Conservation (phyloP, 768 basidiomycete species). For the Goffeauzyma gilvescens region DNA sequence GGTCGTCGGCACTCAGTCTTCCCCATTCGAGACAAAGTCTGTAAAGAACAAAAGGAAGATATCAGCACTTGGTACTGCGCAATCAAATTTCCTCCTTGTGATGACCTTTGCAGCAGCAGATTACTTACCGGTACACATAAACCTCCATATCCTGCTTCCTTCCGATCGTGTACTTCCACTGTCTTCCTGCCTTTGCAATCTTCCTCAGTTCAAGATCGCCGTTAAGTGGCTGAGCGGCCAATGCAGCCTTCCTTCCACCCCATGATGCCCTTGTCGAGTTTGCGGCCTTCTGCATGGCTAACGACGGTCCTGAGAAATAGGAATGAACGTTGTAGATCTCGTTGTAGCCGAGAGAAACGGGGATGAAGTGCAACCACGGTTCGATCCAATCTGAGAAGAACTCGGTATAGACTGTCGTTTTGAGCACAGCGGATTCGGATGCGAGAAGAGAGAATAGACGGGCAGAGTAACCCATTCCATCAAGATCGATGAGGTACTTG, state of each 20-base stretch:
- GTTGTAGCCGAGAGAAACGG: constrained; percentile 61
- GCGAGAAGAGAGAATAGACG: constrained; percentile 43
- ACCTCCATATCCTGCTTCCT: constrained; percentile 72
- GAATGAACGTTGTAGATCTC: constrained; percentile 88
- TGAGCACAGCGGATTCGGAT: constrained; percentile 64
- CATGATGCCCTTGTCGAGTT: constrained; percentile 36
- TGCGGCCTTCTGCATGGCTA: constrained; percentile 39
- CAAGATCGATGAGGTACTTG: constrained; percentile 79
- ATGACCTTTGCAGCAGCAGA: no score
- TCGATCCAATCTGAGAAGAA: constrained; percentile 80
- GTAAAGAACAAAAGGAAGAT: no score
- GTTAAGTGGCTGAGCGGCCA: constrained; percentile 34
- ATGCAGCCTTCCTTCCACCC: constrained; percentile 10
- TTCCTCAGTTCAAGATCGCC: constrained; percentile 55
- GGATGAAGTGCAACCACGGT: constrained; percentile 92
- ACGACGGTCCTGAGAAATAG: constrained; percentile 73
- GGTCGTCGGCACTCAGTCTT: constrained; percentile 62
- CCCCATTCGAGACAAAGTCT: constrained; percentile 77
- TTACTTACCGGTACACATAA: constrained; percentile 1
- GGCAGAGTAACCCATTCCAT: constrained; percentile 88
- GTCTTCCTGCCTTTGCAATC: constrained; percentile 78
- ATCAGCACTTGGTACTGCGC: no score
- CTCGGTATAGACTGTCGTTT: constrained; percentile 78
- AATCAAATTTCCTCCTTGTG: no score
- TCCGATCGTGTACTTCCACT: constrained; percentile 73